Evolutionary conservation across 176 grass and related monocot species (phyloP).

Genomic region (Panicum miliaceum): DNA sequence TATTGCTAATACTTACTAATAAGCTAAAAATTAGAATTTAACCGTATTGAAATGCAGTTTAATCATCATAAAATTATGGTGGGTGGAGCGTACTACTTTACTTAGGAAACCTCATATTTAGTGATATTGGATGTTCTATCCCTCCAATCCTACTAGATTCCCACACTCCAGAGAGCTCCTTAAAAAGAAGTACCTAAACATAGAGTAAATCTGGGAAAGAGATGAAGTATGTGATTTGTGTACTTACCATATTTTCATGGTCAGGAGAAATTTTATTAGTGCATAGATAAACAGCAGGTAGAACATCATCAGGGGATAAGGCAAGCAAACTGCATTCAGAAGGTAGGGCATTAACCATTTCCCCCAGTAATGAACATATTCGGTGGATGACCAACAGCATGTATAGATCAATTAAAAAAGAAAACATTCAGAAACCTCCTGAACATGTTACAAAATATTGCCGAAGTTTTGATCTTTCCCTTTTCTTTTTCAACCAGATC

Average conservation of each 20-base stretch:
- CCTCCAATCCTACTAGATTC: background rate
- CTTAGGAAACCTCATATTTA: constrained; percentile 29
- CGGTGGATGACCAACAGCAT: constrained; percentile 34
- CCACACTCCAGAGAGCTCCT: background rate
- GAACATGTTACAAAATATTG: constrained; percentile 96
- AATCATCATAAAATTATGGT: background rate
- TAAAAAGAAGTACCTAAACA: constrained; percentile 10
- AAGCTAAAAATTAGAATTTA: constrained; percentile 26
- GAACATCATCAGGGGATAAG: constrained; percentile 87
- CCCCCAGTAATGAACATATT: constrained; percentile 23
- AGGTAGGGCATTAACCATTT: constrained; percentile 45
- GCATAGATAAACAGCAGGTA: constrained; percentile 94
- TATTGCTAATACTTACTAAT: background rate
- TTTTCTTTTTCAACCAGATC: constrained; percentile 92
- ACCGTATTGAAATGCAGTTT: constrained; percentile 3
- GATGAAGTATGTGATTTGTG: background rate
- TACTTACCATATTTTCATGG: constrained; percentile 93
- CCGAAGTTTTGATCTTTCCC: constrained; percentile 84
- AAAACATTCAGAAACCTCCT: constrained; percentile 67
- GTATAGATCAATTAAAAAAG: constrained; percentile 32
- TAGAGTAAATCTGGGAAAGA: constrained; percentile 14
- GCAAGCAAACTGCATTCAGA: constrained; percentile 84
- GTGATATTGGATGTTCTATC: background rate
- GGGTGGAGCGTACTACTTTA: background rate
- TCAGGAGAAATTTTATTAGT: constrained; percentile 89